phyloP scores from a whole-genome alignment of 163 green algal species.

The Chlorella variabilis region DNA sequence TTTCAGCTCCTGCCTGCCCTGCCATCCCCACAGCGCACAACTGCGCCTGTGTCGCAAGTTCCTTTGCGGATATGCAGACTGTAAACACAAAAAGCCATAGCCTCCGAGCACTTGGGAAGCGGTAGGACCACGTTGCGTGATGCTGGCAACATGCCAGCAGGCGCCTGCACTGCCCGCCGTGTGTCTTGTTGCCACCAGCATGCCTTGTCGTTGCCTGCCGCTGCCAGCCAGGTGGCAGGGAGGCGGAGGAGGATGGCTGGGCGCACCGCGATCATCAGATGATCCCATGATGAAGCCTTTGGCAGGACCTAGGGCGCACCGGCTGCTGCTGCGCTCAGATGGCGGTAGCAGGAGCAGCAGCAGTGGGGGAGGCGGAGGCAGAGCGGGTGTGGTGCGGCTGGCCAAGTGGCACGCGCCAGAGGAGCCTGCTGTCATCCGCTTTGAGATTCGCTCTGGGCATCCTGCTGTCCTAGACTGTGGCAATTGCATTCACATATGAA shows the following conservation, averaged over 20 bases:
- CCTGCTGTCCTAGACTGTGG: background rate
- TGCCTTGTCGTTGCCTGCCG: background rate
- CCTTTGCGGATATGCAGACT: no score
- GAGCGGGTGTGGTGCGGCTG: background rate
- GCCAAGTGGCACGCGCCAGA: conserved; percentile 28
- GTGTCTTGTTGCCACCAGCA: no score
- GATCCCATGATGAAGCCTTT: conserved; percentile 46
- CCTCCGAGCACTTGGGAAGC: conserved; percentile 26
- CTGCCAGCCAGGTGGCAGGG: background rate
- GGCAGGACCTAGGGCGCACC: conserved; percentile 40
- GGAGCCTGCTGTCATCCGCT: background rate
- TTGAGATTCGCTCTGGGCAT: background rate
- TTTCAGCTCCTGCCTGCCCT: background rate
- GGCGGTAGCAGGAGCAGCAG: background rate
- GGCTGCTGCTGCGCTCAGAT: conserved; percentile 12
- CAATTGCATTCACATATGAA: no score
- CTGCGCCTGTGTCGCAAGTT: no score
- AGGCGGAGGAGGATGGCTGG: conserved; percentile 20
- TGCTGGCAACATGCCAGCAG: no score
- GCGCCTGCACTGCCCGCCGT: no score
- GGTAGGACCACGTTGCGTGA: no score
- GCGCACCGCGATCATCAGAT: conserved; percentile 37
- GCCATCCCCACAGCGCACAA: no score
- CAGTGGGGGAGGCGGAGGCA: background rate
- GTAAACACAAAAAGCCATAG: no score